Percentiles rank a stretch among this genome's conserved stretches.
phyloP scores from a whole-genome alignment of 2,329 filamentous ascomycete genomes.

The Ascomycota sp. region DNA sequence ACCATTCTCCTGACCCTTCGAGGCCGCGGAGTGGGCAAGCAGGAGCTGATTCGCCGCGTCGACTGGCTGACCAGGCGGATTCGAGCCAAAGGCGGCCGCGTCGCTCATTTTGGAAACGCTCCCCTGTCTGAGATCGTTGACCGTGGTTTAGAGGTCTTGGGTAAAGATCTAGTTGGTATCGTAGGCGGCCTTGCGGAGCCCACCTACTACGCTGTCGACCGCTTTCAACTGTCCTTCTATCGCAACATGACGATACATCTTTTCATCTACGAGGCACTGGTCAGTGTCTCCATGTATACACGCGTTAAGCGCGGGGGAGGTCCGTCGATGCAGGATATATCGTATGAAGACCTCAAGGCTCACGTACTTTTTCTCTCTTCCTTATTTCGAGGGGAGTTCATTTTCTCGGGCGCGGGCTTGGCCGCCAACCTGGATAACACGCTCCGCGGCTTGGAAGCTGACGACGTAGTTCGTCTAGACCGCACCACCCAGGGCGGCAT shows the following conservation, averaged over 20 bases:
- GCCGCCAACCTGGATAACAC: conserved; percentile 64
- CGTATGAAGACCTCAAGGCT: conserved; percentile 48
- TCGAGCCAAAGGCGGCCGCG: conserved; percentile 67
- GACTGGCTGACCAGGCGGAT: conserved; percentile 78
- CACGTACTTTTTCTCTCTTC: conserved; percentile 84
- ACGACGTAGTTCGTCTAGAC: conserved; percentile 53
- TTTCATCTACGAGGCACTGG: conserved; percentile 82
- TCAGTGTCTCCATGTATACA: conserved; percentile 79
- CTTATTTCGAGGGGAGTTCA: conserved; percentile 90
- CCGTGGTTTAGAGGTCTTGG: conserved; percentile 76
- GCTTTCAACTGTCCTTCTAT: conserved; percentile 95
- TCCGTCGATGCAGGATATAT: conserved; percentile 57
- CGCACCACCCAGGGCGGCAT: conserved; percentile 34
- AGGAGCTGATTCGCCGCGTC: conserved; percentile 67
- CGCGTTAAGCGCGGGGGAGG: conserved; percentile 82
- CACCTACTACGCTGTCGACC: conserved; percentile 85
- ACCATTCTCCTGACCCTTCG: conserved; percentile 81
- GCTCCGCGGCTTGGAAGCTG: conserved; percentile 53
- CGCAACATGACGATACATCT: conserved; percentile 98
- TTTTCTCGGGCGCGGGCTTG: conserved; percentile 78
- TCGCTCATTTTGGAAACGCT: conserved; percentile 76
- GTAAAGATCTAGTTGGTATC: conserved; percentile 67
- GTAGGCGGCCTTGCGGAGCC: conserved; percentile 67
- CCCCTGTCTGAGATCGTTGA: conserved; percentile 70
- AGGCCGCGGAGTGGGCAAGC: conserved; percentile 75